These are phyloP conservation scores for Salisapilia sapeloensis DNA, from an alignment of 352 stramenopile genomes.

Conservation along the genomic window DNA sequence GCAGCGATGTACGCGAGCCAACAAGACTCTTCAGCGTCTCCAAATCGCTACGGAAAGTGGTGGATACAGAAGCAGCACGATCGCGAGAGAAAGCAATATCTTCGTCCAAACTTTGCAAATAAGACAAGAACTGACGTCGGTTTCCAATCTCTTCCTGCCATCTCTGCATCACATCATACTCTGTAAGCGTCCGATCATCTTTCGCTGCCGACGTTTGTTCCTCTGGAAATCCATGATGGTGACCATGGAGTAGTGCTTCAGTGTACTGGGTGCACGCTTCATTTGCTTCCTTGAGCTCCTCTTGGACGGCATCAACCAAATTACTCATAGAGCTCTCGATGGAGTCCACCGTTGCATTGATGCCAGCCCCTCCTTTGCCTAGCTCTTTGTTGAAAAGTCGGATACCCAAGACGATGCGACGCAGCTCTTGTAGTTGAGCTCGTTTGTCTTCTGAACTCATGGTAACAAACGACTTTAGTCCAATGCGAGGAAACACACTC, in stretches of 20 bases:
- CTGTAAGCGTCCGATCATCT: conserved; percentile 1
- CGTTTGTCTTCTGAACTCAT: conserved; percentile 83
- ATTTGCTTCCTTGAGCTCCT: conserved; percentile 43
- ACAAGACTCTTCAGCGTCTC: conserved; percentile 69
- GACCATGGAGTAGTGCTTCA: conserved; percentile 55
- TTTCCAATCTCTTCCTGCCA: conserved; percentile 89
- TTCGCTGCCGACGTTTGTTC: conserved; percentile 8
- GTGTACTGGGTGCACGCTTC: conserved; percentile 70
- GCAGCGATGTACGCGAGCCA: conserved; percentile 67
- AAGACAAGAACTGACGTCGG: conserved; percentile 82
- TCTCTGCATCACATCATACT: conserved; percentile 23
- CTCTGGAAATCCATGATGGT: conserved; percentile 27
- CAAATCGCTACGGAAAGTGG: conserved; percentile 54
- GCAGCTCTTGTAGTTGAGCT: conserved; percentile 82
- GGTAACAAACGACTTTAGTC: conserved; percentile 86
- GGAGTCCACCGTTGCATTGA: conserved; percentile 34
- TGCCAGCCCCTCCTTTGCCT: conserved; percentile 73
- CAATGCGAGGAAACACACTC: conserved; percentile 89
- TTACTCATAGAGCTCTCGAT: conserved; percentile 34
- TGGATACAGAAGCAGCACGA: conserved; percentile 55
- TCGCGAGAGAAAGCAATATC: conserved; percentile 72
- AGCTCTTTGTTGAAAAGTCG: conserved; percentile 86
- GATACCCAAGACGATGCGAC: conserved; percentile 85
- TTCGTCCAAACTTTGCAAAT: conserved; percentile 84
- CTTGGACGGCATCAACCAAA: conserved; percentile 26